Base-by-base conservation (phyloP, 2,329 filamentous ascomycete species). In the Fusarium hainanense region DNA sequence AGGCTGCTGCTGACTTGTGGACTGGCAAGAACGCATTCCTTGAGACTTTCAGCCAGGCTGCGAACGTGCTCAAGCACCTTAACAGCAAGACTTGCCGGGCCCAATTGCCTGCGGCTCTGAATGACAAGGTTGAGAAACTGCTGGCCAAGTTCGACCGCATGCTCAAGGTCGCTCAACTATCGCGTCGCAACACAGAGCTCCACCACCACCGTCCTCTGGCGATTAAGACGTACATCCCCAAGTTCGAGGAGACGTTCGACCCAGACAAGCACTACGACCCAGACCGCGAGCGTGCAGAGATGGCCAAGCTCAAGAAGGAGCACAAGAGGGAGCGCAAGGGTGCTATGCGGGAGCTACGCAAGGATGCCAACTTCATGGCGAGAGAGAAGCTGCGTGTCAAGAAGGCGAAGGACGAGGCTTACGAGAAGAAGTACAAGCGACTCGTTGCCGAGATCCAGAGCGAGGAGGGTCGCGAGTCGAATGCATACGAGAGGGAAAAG, bases 211-310 rank as follows among this genome's bases (percentile, higher is more conserved):
- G 88, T 1, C 93, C 94, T 0, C 87, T 97, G 4, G 91, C 96
- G 23, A 97, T 98, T 84, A 94, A 95, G 80, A 90, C 89, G 10
- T 90, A 88, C 62, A 89, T 98, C 48, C 96, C 96, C 80, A 97
- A 97, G 80, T 99, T 98, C 82, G 96, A 98, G 82, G 95, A 98
- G 78, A 87, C 88, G 61, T 99, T 94, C 87, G 96, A 97, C 79
- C 96, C 96, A 5, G 89, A 92, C 83, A 95, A 94, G 83, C 96
- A 98, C 86, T 98, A 99, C 87, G 97, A 99, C 78, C 94, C 94
- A 1, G 92, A 99, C 81, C 91, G 90, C 72, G 94, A 97, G 81
- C 92, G 96, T 34, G 91, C 93, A 23, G 94, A 98, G 77, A 82
- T 92, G 66, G 90, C 90, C 77, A 96, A 94, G 80, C 87, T 99